Evolutionary conservation across 192 early-diverging fungal genomes (phyloP), one percentile per base, ranked within the genome.

Genomic region (Allomyces javanicus): DNA sequence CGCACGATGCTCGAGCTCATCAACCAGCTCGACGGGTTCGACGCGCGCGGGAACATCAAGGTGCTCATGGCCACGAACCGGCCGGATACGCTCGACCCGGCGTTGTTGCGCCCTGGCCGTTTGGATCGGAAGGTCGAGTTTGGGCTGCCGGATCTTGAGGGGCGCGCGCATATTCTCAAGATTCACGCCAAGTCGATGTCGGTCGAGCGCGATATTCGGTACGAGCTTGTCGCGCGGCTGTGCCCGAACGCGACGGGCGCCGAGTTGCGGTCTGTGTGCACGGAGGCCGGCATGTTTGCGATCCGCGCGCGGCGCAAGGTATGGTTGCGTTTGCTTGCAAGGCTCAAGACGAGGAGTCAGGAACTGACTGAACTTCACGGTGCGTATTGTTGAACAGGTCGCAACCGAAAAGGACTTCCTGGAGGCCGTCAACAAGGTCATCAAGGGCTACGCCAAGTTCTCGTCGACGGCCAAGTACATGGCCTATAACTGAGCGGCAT

Each of bases 401-500:
- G 95, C 97, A 22, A 97, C 93, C 24, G 97, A 99, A 75, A 97
- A 99, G 81, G 97, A 99, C 81, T 99, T 96, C 79, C 83, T 99
- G 78, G 95, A 99, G 74, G 81, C 94, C 25, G 95, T 99, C 19
- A 93, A 96, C 81, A 99, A 99, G 85, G 97, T 99, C 67, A 96
- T 99, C 82, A 97, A 97, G 84, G 85, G 84, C 58, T 99, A 99
- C 72, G 89, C 92, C 67, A 95, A 97, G 84, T 98, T 98, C 81
- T 93, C 91, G 69, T 89, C 91, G 68, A 98, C 96, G 33, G 92
- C 96, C 63, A 90, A 88, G 78, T 95, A 95, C 74, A 87, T 87
- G 85, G 83, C 80, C 23, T 87, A 87, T 77, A 87, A 87, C 71
- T 87, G 82, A 69, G 50, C 21, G 12, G 50, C 21, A 3, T 58